phyloP scores from a whole-genome alignment of 306 rosid species.

The Ceratonia siliqua region DNA sequence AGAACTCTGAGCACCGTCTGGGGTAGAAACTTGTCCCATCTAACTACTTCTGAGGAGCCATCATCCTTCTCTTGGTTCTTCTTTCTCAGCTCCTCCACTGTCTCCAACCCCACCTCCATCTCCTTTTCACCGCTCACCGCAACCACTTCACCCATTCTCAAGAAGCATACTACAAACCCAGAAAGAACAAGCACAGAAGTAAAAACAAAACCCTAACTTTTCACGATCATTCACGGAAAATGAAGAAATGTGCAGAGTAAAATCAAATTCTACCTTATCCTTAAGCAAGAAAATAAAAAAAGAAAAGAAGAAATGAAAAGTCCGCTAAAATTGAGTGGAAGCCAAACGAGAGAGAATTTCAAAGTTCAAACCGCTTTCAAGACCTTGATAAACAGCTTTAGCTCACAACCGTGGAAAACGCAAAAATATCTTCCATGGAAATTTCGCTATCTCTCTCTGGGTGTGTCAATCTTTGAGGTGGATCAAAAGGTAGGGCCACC shows the following conservation, averaged over 20 bases:
- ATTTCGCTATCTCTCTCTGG: not conserved
- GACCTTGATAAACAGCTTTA: slow-evolving; percentile 14
- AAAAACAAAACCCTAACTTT: slow-evolving; percentile 20
- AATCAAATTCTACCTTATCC: slow-evolving; percentile 16
- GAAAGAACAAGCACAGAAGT: not conserved
- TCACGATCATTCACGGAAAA: not conserved
- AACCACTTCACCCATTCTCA: slow-evolving; percentile 48
- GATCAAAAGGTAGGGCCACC: slow-evolving; percentile 44
- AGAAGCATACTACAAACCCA: slow-evolving; percentile 35
- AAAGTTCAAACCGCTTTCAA: slow-evolving; percentile 12
- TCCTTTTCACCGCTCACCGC: slow-evolving; percentile 16
- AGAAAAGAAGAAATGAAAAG: not conserved
- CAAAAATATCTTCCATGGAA: slow-evolving; percentile 41
- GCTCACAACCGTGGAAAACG: slow-evolving; percentile 39
- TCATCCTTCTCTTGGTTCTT: slow-evolving; percentile 14
- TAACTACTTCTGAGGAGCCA: slow-evolving; percentile 30
- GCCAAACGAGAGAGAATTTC: not conserved
- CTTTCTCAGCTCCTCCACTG: not conserved
- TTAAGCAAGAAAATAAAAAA: not conserved
- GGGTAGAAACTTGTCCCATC: slow-evolving; percentile 43
- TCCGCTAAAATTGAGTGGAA: not conserved
- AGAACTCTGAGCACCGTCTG: slow-evolving; percentile 40
- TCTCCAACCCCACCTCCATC: slow-evolving; percentile 22
- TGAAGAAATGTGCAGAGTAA: not conserved
- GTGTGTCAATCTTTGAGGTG: not conserved